phyloP scores from a whole-genome alignment of 768 basidiomycete genomes.

The Bullera alba region DNA sequence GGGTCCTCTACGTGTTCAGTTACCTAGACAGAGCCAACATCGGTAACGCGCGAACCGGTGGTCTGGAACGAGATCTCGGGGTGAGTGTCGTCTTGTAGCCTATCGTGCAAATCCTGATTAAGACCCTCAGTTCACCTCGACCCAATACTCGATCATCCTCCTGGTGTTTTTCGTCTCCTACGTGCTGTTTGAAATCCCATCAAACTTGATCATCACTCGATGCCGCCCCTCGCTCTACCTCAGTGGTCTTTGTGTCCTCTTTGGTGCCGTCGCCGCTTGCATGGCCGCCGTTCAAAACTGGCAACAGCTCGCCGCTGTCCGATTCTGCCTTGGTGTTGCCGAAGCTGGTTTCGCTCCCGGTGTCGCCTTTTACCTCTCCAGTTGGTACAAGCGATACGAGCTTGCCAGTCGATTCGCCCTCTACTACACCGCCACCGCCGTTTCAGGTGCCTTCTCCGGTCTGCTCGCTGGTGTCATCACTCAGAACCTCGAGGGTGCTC shows the following conservation, averaged over 20 bases:
- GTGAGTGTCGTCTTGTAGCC: too few species aligned
- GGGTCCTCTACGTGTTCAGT: conserved; percentile 4
- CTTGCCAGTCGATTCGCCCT: conserved; percentile 41
- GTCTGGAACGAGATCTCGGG: not conserved
- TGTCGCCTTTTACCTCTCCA: conserved; percentile 30
- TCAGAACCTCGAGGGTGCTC: conserved; percentile 36
- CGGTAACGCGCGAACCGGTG: conserved; percentile 20
- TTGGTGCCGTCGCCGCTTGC: conserved; percentile 42
- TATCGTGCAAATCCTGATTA: not conserved
- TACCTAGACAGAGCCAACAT: conserved; percentile 26
- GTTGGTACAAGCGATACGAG: conserved; percentile 40
- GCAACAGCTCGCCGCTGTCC: conserved; percentile 32
- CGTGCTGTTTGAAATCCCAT: conserved; percentile 38
- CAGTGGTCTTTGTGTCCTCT: conserved; percentile 36
- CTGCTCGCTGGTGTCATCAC: conserved; percentile 46
- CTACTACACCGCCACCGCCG: conserved; percentile 45
- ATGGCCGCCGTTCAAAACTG: conserved; percentile 39
- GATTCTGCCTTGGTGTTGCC: conserved; percentile 12
- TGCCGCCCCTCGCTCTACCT: conserved; percentile 42
- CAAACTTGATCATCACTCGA: conserved; percentile 38
- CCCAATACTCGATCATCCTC: conserved; percentile 6
- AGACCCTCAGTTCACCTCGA: not conserved
- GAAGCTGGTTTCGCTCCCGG: conserved; percentile 22
- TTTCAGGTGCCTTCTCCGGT: conserved; percentile 46
- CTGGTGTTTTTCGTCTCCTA: conserved; percentile 15